Percentiles rank a stretch among this genome's conserved stretches.
These are phyloP conservation scores for Berberis vulgaris DNA, from an alignment of 164 flowering plant genomes.

Conservation along the genomic window DNA sequence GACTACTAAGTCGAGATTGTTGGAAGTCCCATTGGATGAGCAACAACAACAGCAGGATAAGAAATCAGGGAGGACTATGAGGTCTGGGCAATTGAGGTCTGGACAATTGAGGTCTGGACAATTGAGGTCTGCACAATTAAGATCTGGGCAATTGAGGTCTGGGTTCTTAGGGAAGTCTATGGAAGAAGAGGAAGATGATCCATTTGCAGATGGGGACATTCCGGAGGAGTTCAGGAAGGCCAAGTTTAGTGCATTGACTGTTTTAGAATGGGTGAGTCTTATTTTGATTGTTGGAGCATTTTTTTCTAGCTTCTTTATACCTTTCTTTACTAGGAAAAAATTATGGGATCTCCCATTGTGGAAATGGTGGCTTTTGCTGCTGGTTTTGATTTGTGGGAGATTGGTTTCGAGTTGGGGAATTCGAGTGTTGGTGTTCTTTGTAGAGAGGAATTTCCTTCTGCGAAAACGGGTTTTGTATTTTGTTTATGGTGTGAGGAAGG, in stretches of 20 bases:
- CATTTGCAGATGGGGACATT: slow-evolving; percentile 37
- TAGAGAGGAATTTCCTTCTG: slow-evolving; percentile 56
- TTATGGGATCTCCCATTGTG: slow-evolving; percentile 48
- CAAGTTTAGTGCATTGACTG: slow-evolving; percentile 17
- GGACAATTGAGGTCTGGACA: background rate
- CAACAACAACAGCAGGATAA: slow-evolving; percentile 2
- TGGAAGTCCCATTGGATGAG: slow-evolving; percentile 26
- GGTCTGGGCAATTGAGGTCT: background rate
- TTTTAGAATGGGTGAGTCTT: slow-evolving; percentile 45
- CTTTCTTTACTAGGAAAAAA: slow-evolving; percentile 11
- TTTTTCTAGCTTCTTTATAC: slow-evolving; percentile 29
- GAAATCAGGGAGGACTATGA: background rate
- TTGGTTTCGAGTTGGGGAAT: slow-evolving; percentile 70
- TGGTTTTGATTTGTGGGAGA: slow-evolving; percentile 64
- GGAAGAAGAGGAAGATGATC: slow-evolving; percentile 42
- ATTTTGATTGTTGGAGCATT: slow-evolving; percentile 31
- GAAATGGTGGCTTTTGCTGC: slow-evolving; percentile 59
- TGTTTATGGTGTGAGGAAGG: slow-evolving; percentile 58
- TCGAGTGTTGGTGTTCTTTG: slow-evolving; percentile 43
- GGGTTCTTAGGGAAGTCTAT: slow-evolving; percentile 11
- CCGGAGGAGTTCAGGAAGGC: slow-evolving; percentile 33
- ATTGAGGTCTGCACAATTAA: too few relatives aligned
- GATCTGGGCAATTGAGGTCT: slow-evolving; percentile 9
- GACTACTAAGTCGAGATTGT: slow-evolving; percentile 47
- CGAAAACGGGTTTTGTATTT: slow-evolving; percentile 63